Evolutionary conservation across 2,329 filamentous ascomycete genomes (phyloP).

Genomic region (Fusarium equiseti): DNA sequence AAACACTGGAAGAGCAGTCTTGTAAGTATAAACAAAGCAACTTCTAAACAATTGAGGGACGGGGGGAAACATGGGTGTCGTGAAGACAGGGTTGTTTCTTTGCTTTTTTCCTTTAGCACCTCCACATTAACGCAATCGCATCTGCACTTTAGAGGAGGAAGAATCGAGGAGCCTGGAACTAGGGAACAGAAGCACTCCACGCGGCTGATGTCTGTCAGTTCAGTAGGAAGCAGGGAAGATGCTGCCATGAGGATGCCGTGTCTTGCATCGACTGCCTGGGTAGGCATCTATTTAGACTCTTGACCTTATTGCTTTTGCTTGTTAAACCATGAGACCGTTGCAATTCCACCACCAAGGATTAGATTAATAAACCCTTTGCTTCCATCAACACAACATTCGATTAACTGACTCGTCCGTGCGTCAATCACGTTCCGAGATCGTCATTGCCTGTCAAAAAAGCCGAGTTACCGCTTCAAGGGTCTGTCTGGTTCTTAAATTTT

Average conservation of each 20-base stretch:
- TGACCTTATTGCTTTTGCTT: slow-evolving; percentile 23
- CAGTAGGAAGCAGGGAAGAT: slow-evolving; percentile 18
- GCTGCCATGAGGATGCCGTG: slow-evolving; percentile 5
- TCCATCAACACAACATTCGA: background rate
- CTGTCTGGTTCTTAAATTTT: slow-evolving; percentile 4
- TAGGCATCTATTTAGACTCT: background rate
- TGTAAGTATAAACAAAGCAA: slow-evolving; percentile 36
- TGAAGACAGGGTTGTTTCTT: slow-evolving; percentile 40
- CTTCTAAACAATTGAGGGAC: slow-evolving; percentile 28
- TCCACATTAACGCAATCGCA: slow-evolving; percentile 10
- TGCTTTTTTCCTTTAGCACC: slow-evolving; percentile 27
- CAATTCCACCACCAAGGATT: background rate
- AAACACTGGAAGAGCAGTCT: slow-evolving; percentile 12
- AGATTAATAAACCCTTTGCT: background rate
- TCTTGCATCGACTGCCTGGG: background rate
- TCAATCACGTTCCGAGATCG: background rate
- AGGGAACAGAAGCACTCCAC: slow-evolving; percentile 6
- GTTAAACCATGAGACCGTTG: slow-evolving; percentile 20
- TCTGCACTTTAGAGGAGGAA: background rate
- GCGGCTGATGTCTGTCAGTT: slow-evolving; percentile 19
- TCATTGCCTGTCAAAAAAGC: slow-evolving; percentile 2
- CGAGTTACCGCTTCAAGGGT: slow-evolving; percentile 22
- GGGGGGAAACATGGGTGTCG: slow-evolving; percentile 38
- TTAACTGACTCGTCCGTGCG: slow-evolving; percentile 31
- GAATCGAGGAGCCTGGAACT: background rate